Conservation (phyloP, 768 basidiomycete genomes). For the Amanita polypyramis region DNA sequence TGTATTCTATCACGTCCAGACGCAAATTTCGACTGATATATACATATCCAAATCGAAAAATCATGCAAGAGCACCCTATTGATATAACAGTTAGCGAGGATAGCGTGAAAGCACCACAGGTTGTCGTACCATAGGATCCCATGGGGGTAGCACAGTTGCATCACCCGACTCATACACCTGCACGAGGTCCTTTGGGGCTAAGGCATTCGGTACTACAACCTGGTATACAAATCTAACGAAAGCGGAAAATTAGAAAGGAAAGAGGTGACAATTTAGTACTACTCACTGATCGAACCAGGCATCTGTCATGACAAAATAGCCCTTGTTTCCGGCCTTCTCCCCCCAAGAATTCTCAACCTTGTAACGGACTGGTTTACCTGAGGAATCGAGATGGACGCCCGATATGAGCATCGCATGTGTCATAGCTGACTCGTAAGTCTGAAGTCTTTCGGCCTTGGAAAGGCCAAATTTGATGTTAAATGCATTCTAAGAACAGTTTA, state of each 20-base stretch:
- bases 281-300: slow-evolving; percentile 85
- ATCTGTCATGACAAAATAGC: slow-evolving; percentile 89
- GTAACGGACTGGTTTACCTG: slow-evolving; percentile 77
- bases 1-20: too few species aligned
- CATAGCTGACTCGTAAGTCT: slow-evolving; percentile 80
- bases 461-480: slow-evolving; percentile 76
- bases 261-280: background rate
- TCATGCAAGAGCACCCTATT: slow-evolving; percentile 20
- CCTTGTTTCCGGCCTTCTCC: slow-evolving; percentile 62
- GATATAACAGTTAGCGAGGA: background rate
- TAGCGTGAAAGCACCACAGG: background rate
- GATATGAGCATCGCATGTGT: slow-evolving; percentile 96
- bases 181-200: slow-evolving; percentile 75
- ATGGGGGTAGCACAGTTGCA: slow-evolving; percentile 63
- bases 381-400: slow-evolving; percentile 74
- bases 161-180: slow-evolving; percentile 67
- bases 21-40: background rate
- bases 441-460: slow-evolving; percentile 78
- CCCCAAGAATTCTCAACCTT: slow-evolving; percentile 98
- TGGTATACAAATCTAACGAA: slow-evolving; percentile 75
- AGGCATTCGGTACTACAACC: slow-evolving; percentile 73
- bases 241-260: background rate
- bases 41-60: background rate
- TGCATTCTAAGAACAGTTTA: slow-evolving; percentile 39
- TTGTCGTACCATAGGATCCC: slow-evolving; percentile 78